These are phyloP conservation scores for Penicillium hordei DNA, from an alignment of 2,329 filamentous ascomycete genomes.

Conservation along the genomic window DNA sequence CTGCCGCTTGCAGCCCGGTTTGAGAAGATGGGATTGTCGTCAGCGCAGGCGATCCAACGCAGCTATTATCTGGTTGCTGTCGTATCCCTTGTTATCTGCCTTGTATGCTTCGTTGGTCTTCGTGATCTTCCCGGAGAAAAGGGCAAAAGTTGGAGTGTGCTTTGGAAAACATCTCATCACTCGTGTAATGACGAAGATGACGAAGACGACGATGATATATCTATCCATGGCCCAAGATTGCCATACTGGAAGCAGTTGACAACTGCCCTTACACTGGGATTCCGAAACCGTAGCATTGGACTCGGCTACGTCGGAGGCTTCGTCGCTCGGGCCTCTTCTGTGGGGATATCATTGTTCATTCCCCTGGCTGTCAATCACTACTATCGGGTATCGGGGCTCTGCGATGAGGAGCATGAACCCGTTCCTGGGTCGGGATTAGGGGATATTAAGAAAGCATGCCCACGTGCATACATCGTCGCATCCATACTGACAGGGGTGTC, in stretches of 20 bases:
- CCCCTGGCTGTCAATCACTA: conserved; percentile 90
- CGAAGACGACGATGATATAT: conserved; percentile 7
- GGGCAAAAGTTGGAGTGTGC: conserved; percentile 66
- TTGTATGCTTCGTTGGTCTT: conserved; percentile 77
- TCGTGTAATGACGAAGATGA: conserved; percentile 7
- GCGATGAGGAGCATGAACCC: conserved; percentile 51
- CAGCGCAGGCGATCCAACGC: conserved; percentile 71
- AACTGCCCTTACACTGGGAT: conserved; percentile 67
- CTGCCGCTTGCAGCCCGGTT: conserved; percentile 84
- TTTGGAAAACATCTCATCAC: conserved; percentile 34
- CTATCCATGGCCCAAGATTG: conserved; percentile 5
- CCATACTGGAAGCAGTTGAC: conserved; percentile 57
- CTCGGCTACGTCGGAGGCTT: conserved; percentile 92
- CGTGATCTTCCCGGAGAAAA: conserved; percentile 69
- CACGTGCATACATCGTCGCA: conserved; percentile 82
- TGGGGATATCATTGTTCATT: conserved; percentile 92
- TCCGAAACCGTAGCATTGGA: conserved; percentile 73
- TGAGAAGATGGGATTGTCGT: conserved; percentile 68
- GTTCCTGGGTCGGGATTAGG: conserved; percentile 32
- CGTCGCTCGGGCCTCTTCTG: conserved; percentile 88
- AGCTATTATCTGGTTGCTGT: conserved; percentile 84
- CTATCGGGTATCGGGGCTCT: conserved; percentile 78
- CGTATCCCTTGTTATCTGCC: conserved; percentile 69
- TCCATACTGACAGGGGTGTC: conserved; percentile 85
- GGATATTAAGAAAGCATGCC: conserved; percentile 81